Evolutionary conservation across 306 rosid species (phyloP), one percentile per base, ranked within the genome.

Genomic region (Dalbergia cochinchinensis): DNA sequence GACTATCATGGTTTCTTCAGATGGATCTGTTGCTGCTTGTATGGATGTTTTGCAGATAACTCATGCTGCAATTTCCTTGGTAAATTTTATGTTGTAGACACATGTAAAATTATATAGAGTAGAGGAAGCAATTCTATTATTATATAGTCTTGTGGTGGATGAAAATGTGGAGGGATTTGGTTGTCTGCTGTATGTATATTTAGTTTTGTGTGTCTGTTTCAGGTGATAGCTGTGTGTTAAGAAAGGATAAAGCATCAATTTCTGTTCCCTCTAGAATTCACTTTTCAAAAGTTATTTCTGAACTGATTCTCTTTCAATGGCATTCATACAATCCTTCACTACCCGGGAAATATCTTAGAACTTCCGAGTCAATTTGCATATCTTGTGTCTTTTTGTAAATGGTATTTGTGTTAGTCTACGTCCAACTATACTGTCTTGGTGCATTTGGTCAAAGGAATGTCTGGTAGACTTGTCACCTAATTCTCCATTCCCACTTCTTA

Each of bases 1-100:
- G 82, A 78, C 48, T 60, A 45, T 53, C 65, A 65, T 80, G 69
- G 78, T 39, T 77, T 58, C 57, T 85, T 83, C 97, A 91, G 99
- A 90, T 84, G 98, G 97, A 74, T 31, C 34, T 81, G 80, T 91
- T 60, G 84, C 88, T 73, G 91, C 97, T 77, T 95, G 99, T 73
- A 72, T 95, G 80, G 99, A 95, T 83, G 99, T 95, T 77, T 90
- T 95, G 76, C 99, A 91, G 85, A 87, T 95, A 86, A 90, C 92
- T 47, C 97, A 92, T 59, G 98, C 98, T 1, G 98, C 97, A 74
- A 89, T 95, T 75, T 91, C 99, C 50, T 77, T 89, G 98, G 99
- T 95, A 91, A 88, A 22, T 62, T 76, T 41, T 54, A 59, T 79
- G 66, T 73, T 69, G 70, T 58, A 74, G 76, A 45, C 78, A 18